phyloP scores from a whole-genome alignment of 805 yeast genomes.

The Wickerhamiella australiensis region DNA sequence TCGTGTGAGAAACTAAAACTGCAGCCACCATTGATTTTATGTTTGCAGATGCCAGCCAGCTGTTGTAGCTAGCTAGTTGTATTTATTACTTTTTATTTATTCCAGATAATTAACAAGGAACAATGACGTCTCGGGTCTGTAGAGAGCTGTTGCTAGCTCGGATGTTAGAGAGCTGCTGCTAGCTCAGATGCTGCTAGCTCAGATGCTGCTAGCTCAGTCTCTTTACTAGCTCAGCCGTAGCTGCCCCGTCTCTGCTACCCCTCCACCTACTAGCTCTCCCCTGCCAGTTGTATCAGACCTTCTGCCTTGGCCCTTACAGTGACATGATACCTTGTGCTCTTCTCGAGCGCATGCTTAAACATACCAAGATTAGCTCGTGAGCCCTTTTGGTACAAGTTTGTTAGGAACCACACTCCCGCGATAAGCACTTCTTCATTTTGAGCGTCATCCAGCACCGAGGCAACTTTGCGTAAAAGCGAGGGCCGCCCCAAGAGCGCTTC shows the following conservation, averaged over 20 bases:
- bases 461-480: neutral
- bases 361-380: neutral
- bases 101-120: too few species aligned
- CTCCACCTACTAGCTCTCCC: neutral
- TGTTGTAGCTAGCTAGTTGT: neutral
- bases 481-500: conserved; percentile 4
- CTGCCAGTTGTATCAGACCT: neutral
- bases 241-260: too few species aligned
- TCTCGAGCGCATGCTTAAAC: neutral
- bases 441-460: neutral
- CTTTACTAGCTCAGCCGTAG: too few species aligned
- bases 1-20: neutral
- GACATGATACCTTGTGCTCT: neutral
- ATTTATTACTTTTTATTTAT: neutral
- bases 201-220: too few species aligned
- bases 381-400: conserved; percentile 1
- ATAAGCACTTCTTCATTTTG: neutral
- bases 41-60: too few species aligned
- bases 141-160: too few species aligned
- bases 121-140: too few species aligned
- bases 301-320: conserved; percentile 5
- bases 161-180: too few species aligned
- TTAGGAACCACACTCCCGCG: conserved; percentile 6
- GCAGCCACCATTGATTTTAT: too few species aligned
- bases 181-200: too few species aligned